Evolutionary conservation across 768 basidiomycete species (phyloP), one percentile per base, ranked within the genome.

Genomic region (Piloderma croceum): DNA sequence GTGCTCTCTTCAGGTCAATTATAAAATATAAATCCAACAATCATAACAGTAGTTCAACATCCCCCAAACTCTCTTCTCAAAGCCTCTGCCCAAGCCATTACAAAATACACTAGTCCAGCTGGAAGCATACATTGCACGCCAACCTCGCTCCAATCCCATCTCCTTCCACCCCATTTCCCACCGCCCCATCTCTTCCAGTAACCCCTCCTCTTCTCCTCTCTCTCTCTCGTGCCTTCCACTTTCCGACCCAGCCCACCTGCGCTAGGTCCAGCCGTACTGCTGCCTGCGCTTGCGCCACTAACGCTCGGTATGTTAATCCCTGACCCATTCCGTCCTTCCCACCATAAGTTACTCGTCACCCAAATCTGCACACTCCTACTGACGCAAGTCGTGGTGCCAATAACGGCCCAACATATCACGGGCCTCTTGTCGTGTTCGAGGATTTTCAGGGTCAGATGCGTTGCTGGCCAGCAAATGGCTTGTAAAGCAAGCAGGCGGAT

Each of bases 401-500:
- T 86, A 9, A 83, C 75, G 3, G 90, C 83, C 94, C 94, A 98
- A 37, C 79, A 83, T 4, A 85, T 65, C n/a, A 89, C 80, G 0
- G 91, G 90, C 7, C 91, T 76, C 24, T 67, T 69, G 13, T 74
- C 71, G 39, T 79, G 69, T 22, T 82, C 80, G 33, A 97, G 70
- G 36, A 91, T 63, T 39, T 70, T 74, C 23, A 94, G 77, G 1
- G 90, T 93, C 27, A 90, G 61, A 49, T 90, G 86, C 4, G 92
- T 96, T 3, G 89, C 83, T 2, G 90, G 90, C 92, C 92, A 97
- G 64, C 93, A 97, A 44, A 98, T 92, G 13, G 89, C 88, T 57
- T 97, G 94, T 0, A 98, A 70, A 0, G 90, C 93, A 41, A 97
- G 73, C 4, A 97, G 79, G 12, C 94, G 84, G 53, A 96, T 86